Percentiles rank a stretch among this genome's conserved stretches.
These are phyloP conservation scores for Pholiota molesta DNA, from an alignment of 768 basidiomycete genomes.

Conservation along the genomic window DNA sequence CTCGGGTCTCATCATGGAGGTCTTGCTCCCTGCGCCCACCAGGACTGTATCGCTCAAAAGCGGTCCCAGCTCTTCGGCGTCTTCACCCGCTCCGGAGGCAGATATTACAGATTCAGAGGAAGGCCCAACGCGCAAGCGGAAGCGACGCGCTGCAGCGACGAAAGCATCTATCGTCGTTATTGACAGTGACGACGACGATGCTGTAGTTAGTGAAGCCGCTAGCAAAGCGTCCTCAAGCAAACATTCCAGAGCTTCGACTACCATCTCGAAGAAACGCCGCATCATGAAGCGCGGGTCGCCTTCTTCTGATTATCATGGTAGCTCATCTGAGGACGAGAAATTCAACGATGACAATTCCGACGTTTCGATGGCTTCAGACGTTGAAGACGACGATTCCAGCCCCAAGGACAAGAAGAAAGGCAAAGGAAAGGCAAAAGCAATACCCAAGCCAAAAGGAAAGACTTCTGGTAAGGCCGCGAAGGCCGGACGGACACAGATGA, in stretches of 20 bases:
- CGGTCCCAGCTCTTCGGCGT: slow-evolving; percentile 26
- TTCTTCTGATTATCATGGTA: slow-evolving; percentile 47
- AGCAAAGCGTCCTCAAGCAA: slow-evolving; percentile 23
- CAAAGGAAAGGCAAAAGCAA: slow-evolving; percentile 34
- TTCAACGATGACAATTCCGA: slow-evolving; percentile 37
- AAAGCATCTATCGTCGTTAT: slow-evolving; percentile 45
- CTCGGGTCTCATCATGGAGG: slow-evolving; percentile 54
- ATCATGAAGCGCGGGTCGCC: slow-evolving; percentile 28
- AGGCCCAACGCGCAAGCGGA: slow-evolving; percentile 37
- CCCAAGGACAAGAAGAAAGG: slow-evolving; percentile 29
- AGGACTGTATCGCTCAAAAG: slow-evolving; percentile 23
- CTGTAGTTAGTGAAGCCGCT: slow-evolving; percentile 32
- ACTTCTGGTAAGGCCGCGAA: slow-evolving; percentile 5
- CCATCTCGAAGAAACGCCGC: slow-evolving; percentile 19
- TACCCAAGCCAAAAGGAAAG: slow-evolving; percentile 23
- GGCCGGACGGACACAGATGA: slow-evolving; percentile 24
- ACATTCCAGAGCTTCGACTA: slow-evolving; percentile 23
- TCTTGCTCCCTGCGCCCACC: slow-evolving; percentile 48
- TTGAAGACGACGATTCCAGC: slow-evolving; percentile 33
- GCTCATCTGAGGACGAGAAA: slow-evolving; percentile 35
- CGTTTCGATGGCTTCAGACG: slow-evolving; percentile 33
- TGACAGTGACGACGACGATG: slow-evolving; percentile 55
- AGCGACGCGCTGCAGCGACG: slow-evolving; percentile 43
- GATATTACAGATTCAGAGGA: slow-evolving; percentile 41
- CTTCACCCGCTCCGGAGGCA: slow-evolving; percentile 35